phyloP scores from a whole-genome alignment of 257 asterid genomes.

The Gentiana straminea region DNA sequence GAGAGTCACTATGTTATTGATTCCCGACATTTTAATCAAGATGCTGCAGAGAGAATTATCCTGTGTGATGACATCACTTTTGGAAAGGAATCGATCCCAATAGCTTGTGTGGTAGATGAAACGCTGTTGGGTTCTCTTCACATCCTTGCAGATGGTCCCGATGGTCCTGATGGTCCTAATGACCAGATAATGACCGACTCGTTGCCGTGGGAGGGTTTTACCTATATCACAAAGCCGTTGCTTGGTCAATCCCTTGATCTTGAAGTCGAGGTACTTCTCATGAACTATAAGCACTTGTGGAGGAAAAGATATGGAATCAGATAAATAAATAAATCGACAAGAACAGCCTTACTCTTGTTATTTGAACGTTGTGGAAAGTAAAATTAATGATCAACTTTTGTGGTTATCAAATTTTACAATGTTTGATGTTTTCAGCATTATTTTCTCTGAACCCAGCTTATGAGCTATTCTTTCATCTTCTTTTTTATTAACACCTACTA shows the following conservation, averaged over 20 bases:
- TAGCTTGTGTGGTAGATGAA: conserved; percentile 93
- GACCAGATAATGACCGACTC: conserved; percentile 52
- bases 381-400: too few species aligned
- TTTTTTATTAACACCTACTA: too few species aligned
- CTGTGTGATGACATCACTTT: conserved; percentile 92
- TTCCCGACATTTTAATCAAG: conserved; percentile 68
- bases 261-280: conserved; percentile 56
- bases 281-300: neutral
- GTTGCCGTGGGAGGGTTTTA: conserved; percentile 96
- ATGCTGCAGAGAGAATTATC: conserved; percentile 67
- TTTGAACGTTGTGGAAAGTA: too few species aligned
- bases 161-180: conserved; percentile 32
- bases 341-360: too few species aligned
- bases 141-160: conserved; percentile 34
- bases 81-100: conserved; percentile 75
- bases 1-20: conserved; percentile 84
- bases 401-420: too few species aligned
- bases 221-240: conserved; percentile 64
- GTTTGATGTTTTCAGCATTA: too few species aligned
- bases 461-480: too few species aligned
- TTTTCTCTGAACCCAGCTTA: too few species aligned
- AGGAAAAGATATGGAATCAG: too few species aligned
- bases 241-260: conserved; percentile 50
- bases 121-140: conserved; percentile 58
- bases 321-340: too few species aligned